Base-by-base conservation (phyloP, 2,329 filamentous ascomycete species). In the Fusarium subglutinans region DNA sequence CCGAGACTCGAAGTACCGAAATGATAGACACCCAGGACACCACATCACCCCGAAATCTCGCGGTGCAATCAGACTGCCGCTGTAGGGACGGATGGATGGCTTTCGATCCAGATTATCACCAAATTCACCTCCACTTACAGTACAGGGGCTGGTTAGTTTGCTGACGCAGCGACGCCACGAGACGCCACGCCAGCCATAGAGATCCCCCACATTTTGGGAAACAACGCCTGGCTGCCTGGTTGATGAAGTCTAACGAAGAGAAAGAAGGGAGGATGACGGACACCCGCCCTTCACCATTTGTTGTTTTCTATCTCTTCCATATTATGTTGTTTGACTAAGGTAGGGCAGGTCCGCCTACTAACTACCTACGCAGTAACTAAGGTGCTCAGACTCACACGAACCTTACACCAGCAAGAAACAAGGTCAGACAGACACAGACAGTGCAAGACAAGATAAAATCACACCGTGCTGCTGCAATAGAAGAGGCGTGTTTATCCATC, bases 151-250 rank as follows among this genome's bases (percentile, higher is more conserved):
- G 12, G 22, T 63, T 63, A 17, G 22, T 63, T 61, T 40, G 65
- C 70, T 66, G 62, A 68, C 59, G 51, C 70, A 72, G 55, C 40
- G 44, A 66, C 57, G 51, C 73, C 70, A 54, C 35, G 35, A 69
- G 60, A 76, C 74, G 73, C 73, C 71, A 72, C 74, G 65, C 65
- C 63, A 58, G 56, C 40, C 47, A 62, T 66, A 67, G 60, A 60
- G 69, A 53, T 69, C 58, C 73, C 73, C 69, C 60, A 66, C 67
- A 66, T 38, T 51, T 43, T 50, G 45, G 26, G 30, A 38, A 26
- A 43, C 41, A 63, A 38, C 14, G 17, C 11, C 41, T 35, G 62
- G 47, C 63, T 51, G 30, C 48, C 48, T 24, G 30, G 48, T 35
- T 35, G 30, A 37, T 35, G 14, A 15, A 53, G 48, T 53, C 30